These are phyloP conservation scores for Ceratocystis harringtonii DNA, from an alignment of 2,329 filamentous ascomycete species.

Conservation along the genomic window DNA sequence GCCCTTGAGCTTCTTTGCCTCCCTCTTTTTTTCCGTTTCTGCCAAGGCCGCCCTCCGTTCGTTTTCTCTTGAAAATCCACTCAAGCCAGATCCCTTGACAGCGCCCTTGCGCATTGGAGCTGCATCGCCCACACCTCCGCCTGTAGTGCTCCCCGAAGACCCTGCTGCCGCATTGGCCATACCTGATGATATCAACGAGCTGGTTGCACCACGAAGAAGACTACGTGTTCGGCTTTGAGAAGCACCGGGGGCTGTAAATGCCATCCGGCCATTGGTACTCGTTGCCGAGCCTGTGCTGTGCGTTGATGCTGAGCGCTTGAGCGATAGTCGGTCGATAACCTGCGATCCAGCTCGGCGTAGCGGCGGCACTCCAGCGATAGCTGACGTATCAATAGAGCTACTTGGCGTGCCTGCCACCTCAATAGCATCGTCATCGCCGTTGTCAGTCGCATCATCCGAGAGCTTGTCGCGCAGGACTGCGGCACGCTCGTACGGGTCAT, in stretches of 20 bases:
- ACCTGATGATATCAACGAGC: constrained; percentile 35
- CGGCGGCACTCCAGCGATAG: constrained; percentile 18
- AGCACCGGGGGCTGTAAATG: constrained; percentile 37
- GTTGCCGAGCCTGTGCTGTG: constrained; percentile 20
- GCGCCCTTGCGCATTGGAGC: constrained; percentile 45
- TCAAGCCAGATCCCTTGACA: constrained; percentile 44
- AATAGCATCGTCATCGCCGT: constrained; percentile 28
- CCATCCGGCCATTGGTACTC: constrained; percentile 32
- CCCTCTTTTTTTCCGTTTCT: constrained; percentile 42
- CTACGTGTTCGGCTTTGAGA: constrained; percentile 45
- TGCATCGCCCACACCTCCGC: constrained; percentile 25
- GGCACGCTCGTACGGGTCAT: constrained; percentile 37
- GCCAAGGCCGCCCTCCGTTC: constrained; percentile 40
- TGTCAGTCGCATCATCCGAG: constrained; percentile 32
- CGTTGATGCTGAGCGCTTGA: constrained; percentile 43
- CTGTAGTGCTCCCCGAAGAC: constrained; percentile 12
- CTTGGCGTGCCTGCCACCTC: constrained; percentile 4
- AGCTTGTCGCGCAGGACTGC: constrained; percentile 36
- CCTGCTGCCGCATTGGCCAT: constrained; percentile 19
- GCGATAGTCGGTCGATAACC: constrained; percentile 58
- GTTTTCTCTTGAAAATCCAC: constrained; percentile 44
- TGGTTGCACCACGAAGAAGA: constrained; percentile 56
- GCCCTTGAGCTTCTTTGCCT: constrained; percentile 42
- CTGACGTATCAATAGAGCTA: constrained; percentile 15
- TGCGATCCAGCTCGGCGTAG: constrained; percentile 26